Evolutionary conservation across 1,284 basidiomycete species (phyloP).

Genomic region (Trichosporon sp.): DNA sequence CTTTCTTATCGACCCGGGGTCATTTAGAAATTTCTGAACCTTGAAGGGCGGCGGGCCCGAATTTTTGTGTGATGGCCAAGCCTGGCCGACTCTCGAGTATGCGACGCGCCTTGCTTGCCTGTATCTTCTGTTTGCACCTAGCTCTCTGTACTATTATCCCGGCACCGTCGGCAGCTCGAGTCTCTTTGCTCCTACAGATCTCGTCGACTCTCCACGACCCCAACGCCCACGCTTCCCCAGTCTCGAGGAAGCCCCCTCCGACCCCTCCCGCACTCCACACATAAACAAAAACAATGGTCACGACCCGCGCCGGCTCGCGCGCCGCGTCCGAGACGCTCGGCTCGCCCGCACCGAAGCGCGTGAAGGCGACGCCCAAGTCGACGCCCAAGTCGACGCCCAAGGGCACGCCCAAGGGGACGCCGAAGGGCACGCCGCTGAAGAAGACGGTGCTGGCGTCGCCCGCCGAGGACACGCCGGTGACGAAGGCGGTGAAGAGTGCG

Average conservation of each 20-base stretch:
- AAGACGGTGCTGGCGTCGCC: not conserved
- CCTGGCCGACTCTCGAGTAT: not conserved
- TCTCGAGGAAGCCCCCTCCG: too few species aligned
- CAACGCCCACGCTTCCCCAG: too few species aligned
- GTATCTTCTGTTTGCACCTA: not conserved
- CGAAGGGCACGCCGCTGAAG: not conserved
- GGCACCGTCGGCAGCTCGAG: too few species aligned
- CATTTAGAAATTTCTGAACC: not conserved
- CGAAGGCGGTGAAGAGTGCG: not conserved
- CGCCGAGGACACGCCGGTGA: not conserved
- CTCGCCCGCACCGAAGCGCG: conserved; percentile 8
- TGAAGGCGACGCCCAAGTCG: conserved; percentile 1
- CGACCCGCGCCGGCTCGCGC: conserved; percentile 15
- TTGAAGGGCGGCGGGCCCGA: not conserved
- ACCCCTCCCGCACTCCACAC: not conserved
- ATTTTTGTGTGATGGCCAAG: not conserved
- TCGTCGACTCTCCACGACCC: not conserved
- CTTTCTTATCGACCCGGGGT: not conserved
- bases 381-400: not conserved
- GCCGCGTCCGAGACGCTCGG: conserved; percentile 10
- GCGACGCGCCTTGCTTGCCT: not conserved
- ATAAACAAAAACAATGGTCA: conserved; percentile 9
- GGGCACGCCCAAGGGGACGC: not conserved
- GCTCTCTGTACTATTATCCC: too few species aligned
- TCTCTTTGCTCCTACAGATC: too few species aligned